phyloP scores from a whole-genome alignment of 192 early-diverging fungal genomes.

The Backusella tarrabulga region DNA sequence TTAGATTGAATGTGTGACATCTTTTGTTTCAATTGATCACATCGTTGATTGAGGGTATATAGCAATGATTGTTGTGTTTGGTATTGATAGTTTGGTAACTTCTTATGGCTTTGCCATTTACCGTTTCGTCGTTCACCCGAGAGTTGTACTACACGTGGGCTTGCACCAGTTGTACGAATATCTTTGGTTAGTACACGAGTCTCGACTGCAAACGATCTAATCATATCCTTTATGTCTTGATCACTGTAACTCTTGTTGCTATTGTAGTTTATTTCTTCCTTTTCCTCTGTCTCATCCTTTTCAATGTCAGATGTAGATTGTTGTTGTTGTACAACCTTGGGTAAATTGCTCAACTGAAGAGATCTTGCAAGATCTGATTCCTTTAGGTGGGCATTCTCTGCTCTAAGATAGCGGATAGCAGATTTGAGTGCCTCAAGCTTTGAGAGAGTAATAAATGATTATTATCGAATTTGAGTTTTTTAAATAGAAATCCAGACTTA shows the following conservation, averaged over 20 bases:
- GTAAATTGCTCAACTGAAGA: conserved; percentile 30
- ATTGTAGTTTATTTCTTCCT: background rate
- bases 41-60: conserved; percentile 51
- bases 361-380: conserved; percentile 47
- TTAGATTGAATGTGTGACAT: conserved; percentile 4
- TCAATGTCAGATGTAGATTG: background rate
- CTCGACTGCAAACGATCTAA: conserved; percentile 47
- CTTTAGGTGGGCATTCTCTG: conserved; percentile 82
- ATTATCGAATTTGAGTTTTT: background rate
- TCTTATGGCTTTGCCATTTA: conserved; percentile 47
- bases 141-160: conserved; percentile 49
- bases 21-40: conserved; percentile 41
- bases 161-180: conserved; percentile 41
- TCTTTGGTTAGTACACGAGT: conserved; percentile 48
- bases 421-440: conserved; percentile 71
- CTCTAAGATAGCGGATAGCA: conserved; percentile 70
- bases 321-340: background rate
- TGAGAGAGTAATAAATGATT: background rate
- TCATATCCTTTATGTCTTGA: background rate
- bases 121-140: conserved; percentile 21
- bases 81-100: conserved; percentile 50
- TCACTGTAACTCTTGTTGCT: background rate
- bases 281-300: background rate
- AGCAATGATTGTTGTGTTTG: conserved; percentile 53
- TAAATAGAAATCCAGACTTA: background rate